Base-by-base conservation (phyloP, 768 basidiomycete genomes). In the Phallus indusiatus region DNA sequence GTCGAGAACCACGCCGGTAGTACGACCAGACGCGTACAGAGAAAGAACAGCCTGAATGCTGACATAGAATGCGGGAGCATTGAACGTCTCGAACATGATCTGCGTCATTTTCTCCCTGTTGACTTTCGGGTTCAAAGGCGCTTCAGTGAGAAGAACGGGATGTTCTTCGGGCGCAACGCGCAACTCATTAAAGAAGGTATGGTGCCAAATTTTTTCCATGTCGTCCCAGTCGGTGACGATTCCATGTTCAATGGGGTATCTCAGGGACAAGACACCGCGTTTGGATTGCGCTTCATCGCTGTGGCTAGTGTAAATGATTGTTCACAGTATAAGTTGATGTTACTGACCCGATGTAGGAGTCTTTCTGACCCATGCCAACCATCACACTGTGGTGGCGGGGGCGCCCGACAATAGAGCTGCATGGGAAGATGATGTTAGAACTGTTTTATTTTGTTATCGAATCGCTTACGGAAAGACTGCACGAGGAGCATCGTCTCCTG, bases 271-370 rank as follows among this genome's bases (percentile, higher is more conserved):
- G 69, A 77, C 75, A 72, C 75, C 75, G 62, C 76, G 71, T 71
- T 76, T 77, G 55, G 74, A 74, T 68, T 77, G 76, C 35, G 76
- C 76, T 66, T 77, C 76, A 62, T 78, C 76, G 61, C 76, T 74
- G 63, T 1, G 28, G 28, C 28, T 16, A 33, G 1, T 36, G 1
- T 18, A 16, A 17, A 21, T 42, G 7, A 46, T 61, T 14, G 56
- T 47, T 28, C 18, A 14, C 24, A 47, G 11, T 20, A 47, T 18
- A 37, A 10, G 10, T n/a, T 9, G 53, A n/a, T 36, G 48, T 5
- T 21, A 60, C 64, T 63, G 46, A 73, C 72, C 72, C 75, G 56
- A 78, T 74, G 70, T 76, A 78, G 64, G 74, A 74, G 69, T 76
- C 75, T 68, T 76, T 75, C 67, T 75, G 74, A 55, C 74, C 74